Evolutionary conservation across 2,329 filamentous ascomycete species (phyloP), one percentile per base, ranked within the genome.

Genomic region (Sphaerulina musiva): DNA sequence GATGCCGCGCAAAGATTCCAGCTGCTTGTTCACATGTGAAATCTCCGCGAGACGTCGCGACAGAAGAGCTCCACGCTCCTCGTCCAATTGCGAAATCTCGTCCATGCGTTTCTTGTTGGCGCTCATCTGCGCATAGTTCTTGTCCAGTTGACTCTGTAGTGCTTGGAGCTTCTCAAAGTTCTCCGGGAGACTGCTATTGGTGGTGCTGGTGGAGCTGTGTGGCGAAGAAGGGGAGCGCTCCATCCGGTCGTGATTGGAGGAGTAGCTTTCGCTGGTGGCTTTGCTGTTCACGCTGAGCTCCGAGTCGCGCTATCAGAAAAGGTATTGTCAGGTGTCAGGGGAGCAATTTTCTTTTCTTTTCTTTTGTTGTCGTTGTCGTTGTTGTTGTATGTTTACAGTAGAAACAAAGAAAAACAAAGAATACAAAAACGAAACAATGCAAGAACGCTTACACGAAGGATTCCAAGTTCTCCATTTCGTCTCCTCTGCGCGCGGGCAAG

Each of bases 61-160:
- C 34, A 29, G 59, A 45, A 11, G 55, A 46, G 23, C 45, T 50
- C 26, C 56, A 43, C 56, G 56, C 48, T 17, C 53, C 32, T 43
- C 44, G 20, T 60, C 60, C 23, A 26, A 23, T 6, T 29, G 29
- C 44, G 51, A 26, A 23, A 62, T 57, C 26, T 62, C 52, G 14
- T 46, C 49, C 56, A 60, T 59, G 4, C 60, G 54, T 3, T 53
- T 41, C 39, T 60, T 53, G 42, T 62, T 62, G 10, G 56, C 52
- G n/a, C 50, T 45, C 32, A 62, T 59, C 32, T 59, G 56, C 4
- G 58, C 58, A n/a, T 52, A 44, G 36, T 62, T 62, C 48, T 51
- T 53, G 40, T 53, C 53, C 6, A 59, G 46, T 47, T 61, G 59
- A 3, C 46, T 39, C 43, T 59, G 59, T 6, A 61, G 43, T 1